Evolutionary conservation across 768 basidiomycete species (phyloP), one percentile per base, ranked within the genome.

Genomic region (Xerocomellus dryophilus): DNA sequence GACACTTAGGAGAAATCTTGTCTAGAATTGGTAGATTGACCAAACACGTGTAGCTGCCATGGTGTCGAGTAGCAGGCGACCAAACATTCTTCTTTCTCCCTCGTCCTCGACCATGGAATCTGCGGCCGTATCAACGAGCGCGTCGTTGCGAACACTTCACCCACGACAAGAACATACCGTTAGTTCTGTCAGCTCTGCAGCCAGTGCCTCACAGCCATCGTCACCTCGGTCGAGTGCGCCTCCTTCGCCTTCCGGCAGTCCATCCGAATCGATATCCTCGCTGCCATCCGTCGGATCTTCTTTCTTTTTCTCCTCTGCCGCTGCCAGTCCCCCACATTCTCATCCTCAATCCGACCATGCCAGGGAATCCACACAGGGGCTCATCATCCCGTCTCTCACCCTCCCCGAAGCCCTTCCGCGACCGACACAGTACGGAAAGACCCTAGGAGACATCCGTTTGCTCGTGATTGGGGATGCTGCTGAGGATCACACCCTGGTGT

Each of bases 301-400:
- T 1, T 88, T 88, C 76, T 86, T 89, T 73, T 88, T 87, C 73
- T 87, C 85, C 31, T 88, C 86, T 10, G 83, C 80, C 0, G 84
- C 84, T 12, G 81, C 81, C 1, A 86, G 84, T 57, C 86, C 83
- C 3, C 82, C 80, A 0, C 83, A 81, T 44, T 71, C 74, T 0
- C 77, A 78, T 31, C 67, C 74, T 20, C 76, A 74, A 18, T 72
- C 73, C 4, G 76, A 78, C 51, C 70, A 70, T 57, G 60, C 59
- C 56, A 67, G 65, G 49, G 74, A 76, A 25, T 68, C 66, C 11
- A 75, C 78, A 58, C 76, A 78, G 60, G 81, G 81, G 55, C 77
- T 88, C 51, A 81, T 88, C 56, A 89, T 89, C 43, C 87, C 87
- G 2, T 88, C 84, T 21, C 71, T 89, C 43, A 75, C 76, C 8